These are phyloP conservation scores for Tricholoma hemisulphureum DNA, from an alignment of 768 basidiomycete genomes.

Conservation along the genomic window DNA sequence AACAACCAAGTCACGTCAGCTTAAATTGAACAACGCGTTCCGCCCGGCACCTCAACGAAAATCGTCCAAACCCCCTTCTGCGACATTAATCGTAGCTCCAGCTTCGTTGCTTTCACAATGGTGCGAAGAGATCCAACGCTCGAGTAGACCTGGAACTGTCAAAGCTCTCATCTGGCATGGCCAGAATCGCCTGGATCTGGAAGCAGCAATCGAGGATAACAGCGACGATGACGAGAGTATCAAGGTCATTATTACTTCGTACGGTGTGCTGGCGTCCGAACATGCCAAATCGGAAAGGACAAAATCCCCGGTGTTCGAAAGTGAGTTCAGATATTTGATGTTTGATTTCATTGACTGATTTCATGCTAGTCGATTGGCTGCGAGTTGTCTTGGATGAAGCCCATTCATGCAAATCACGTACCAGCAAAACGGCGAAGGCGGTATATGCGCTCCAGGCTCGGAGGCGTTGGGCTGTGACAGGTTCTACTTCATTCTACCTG, in stretches of 20 bases:
- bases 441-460: conserved; percentile 80
- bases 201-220: conserved; percentile 52
- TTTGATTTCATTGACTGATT: neutral
- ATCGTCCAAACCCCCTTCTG: conserved; percentile 38
- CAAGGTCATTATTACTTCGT: conserved; percentile 87
- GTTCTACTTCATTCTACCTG: conserved; percentile 27
- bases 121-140: conserved; percentile 88
- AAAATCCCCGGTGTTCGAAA: conserved; percentile 67
- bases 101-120: conserved; percentile 91
- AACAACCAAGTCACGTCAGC: conserved; percentile 48
- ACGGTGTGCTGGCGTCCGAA: conserved; percentile 89
- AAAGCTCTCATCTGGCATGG: conserved; percentile 84
- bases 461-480: conserved; percentile 89
- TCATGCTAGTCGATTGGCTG: conserved; percentile 67
- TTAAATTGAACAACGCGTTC: conserved; percentile 65
- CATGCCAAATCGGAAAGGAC: conserved; percentile 68
- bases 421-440: conserved; percentile 84
- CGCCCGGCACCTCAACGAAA: conserved; percentile 40
- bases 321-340: conserved; percentile 36
- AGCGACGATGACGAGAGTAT: conserved; percentile 51
- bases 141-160: conserved; percentile 67
- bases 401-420: conserved; percentile 89
- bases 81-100: conserved; percentile 90
- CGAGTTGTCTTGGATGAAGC: conserved; percentile 90
- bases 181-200: conserved; percentile 74